Evolutionary conservation across 805 yeast genomes (phyloP).

Genomic region (Nakazawaea peltata): DNA sequence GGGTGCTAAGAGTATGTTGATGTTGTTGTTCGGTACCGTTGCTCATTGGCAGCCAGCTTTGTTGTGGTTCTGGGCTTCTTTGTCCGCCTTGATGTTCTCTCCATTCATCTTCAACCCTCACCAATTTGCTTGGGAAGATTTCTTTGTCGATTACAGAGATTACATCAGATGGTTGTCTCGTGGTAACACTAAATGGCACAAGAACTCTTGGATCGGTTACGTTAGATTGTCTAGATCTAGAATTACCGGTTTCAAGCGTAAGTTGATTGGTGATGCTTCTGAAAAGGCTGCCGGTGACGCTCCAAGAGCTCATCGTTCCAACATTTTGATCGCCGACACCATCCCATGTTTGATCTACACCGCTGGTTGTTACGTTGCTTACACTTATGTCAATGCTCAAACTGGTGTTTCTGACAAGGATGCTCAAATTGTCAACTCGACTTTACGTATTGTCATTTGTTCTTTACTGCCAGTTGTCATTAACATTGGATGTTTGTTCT

Average conservation of each 20-base stretch:
- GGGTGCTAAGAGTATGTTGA: constrained; percentile 74
- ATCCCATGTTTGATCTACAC: constrained; percentile 65
- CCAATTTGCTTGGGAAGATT: constrained; percentile 94
- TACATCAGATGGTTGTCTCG: constrained; percentile 87
- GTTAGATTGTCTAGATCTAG: constrained; percentile 77
- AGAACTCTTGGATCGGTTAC: constrained; percentile 85
- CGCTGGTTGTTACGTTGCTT: constrained; percentile 75
- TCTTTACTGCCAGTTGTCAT: constrained; percentile 87
- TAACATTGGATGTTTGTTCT: constrained; percentile 76
- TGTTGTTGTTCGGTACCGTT: constrained; percentile 65
- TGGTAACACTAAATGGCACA: constrained; percentile 85
- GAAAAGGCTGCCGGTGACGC: constrained; percentile 83
- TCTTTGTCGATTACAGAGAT: constrained; percentile 93
- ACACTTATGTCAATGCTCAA: constrained; percentile 77
- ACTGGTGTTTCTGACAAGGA: constrained; percentile 56
- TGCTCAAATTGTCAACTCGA: constrained; percentile 54
- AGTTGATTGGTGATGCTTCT: constrained; percentile 66
- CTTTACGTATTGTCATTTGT: constrained; percentile 66
- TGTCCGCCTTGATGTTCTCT: constrained; percentile 79
- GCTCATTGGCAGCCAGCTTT: constrained; percentile 90
- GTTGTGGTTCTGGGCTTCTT: constrained; percentile 95
- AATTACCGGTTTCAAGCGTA: constrained; percentile 77
- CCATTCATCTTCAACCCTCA: constrained; percentile 97
- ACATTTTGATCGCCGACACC: constrained; percentile 62
- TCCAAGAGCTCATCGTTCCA: constrained; percentile 73